Evolutionary conservation across 2,329 filamentous ascomycete genomes (phyloP).

Genomic region (Arthrobotrys pseudoclavata): DNA sequence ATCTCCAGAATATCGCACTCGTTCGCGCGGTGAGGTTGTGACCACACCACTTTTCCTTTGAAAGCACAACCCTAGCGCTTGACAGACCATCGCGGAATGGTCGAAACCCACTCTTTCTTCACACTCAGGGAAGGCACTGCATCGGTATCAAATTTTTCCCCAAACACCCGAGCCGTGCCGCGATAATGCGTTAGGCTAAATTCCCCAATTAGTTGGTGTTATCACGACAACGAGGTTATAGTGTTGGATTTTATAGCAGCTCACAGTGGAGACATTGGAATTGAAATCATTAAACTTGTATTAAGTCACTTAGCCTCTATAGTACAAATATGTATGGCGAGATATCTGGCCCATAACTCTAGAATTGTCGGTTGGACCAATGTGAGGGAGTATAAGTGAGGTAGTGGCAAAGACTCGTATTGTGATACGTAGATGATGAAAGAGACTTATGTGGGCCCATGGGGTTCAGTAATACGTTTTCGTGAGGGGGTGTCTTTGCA

Average conservation of each 20-base stretch:
- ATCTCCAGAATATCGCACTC: too few species aligned
- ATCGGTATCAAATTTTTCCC: constrained; percentile 18
- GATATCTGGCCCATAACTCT: too few species aligned
- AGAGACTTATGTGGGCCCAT: too few species aligned
- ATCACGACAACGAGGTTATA: not conserved
- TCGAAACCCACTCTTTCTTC: not conserved
- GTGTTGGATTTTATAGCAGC: constrained; percentile 3
- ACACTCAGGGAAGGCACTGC: not conserved
- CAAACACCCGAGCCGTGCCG: constrained; percentile 24
- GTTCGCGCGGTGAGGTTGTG: too few species aligned
- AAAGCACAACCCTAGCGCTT: constrained; percentile 21
- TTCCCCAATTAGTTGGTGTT: not conserved
- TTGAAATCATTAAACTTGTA: too few species aligned
- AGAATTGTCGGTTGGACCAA: not conserved
- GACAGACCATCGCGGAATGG: constrained; percentile 11
- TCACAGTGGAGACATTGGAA: not conserved
- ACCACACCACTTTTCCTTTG: too few species aligned
- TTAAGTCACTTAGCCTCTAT: too few species aligned
- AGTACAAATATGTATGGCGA: too few species aligned
- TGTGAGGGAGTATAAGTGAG: not conserved
- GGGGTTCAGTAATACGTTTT: too few species aligned
- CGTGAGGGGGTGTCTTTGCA: too few species aligned
- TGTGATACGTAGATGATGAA: constrained; percentile 1
- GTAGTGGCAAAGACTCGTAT: constrained; percentile 16
- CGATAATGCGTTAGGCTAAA: constrained; percentile 23